Conservation (phyloP, 805 yeast species). For the Wickerhamiella galacta region DNA sequence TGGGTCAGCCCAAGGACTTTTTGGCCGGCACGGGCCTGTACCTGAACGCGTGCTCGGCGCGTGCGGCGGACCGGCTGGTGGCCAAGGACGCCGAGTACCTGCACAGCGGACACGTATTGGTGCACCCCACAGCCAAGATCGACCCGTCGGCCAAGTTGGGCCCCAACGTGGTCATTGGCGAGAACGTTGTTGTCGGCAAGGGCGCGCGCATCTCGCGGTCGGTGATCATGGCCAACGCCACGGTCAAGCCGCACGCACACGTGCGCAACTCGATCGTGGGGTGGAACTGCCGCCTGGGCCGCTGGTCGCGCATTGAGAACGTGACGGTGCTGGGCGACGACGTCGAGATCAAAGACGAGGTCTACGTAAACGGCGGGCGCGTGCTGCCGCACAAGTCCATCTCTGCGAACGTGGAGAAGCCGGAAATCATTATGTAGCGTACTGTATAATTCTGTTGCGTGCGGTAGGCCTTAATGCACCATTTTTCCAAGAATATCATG, state of each 20-base stretch:
- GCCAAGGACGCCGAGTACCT: slow-evolving; percentile 47
- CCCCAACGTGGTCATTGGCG: slow-evolving; percentile 96
- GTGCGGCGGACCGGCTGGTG: slow-evolving; percentile 52
- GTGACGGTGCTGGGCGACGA: slow-evolving; percentile 97
- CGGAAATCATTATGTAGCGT: slow-evolving; percentile 85
- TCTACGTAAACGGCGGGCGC: slow-evolving; percentile 98
- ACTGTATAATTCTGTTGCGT: slow-evolving; percentile 1
- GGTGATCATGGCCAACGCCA: slow-evolving; percentile 79
- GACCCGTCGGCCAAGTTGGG: slow-evolving; percentile 90
- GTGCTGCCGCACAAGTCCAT: slow-evolving; percentile 97
- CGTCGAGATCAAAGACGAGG: slow-evolving; percentile 94
- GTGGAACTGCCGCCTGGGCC: slow-evolving; percentile 96
- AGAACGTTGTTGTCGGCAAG: slow-evolving; percentile 87
- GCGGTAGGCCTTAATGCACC: too few species aligned
- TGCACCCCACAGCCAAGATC: slow-evolving; percentile 90
- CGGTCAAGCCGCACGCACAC: slow-evolving; percentile 93
- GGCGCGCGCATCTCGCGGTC: slow-evolving; percentile 98
- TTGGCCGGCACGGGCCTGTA: slow-evolving; percentile 87
- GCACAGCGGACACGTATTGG: slow-evolving; percentile 81
- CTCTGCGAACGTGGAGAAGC: slow-evolving; percentile 90
- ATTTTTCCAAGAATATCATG: too few species aligned
- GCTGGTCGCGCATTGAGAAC: slow-evolving; percentile 98
- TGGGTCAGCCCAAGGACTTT: slow-evolving; percentile 99
- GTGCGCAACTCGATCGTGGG: slow-evolving; percentile 96
- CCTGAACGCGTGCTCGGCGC: slow-evolving; percentile 73